phyloP scores from a whole-genome alignment of 2,329 filamentous ascomycete species.

The Phoma herbarum region DNA sequence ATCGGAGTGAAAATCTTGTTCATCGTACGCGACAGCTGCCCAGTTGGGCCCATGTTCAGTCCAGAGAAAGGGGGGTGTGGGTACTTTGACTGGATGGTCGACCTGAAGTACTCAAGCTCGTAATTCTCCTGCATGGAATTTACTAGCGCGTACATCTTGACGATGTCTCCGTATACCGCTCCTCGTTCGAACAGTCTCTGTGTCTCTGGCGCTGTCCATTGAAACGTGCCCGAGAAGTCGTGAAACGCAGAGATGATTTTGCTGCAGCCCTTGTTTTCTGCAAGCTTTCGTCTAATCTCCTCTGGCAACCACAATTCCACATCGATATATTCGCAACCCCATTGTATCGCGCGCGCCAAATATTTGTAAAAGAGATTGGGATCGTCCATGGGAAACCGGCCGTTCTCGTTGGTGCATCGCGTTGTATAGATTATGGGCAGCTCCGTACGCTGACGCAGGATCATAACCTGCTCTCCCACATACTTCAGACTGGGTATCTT shows the following conservation, averaged over 20 bases:
- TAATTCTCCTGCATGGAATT: constrained; percentile 86
- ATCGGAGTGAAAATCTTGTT: constrained; percentile 90
- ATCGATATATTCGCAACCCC: constrained; percentile 90
- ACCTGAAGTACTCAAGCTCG: constrained; percentile 88
- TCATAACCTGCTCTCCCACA: constrained; percentile 86
- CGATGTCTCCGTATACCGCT: constrained; percentile 79
- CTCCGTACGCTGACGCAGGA: constrained; percentile 82
- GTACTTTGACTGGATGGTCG: constrained; percentile 74
- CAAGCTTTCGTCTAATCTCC: constrained; percentile 72
- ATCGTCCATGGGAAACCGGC: constrained; percentile 83
- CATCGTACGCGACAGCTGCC: constrained; percentile 81
- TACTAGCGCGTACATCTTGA: constrained; percentile 90
- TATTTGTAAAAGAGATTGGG: constrained; percentile 79
- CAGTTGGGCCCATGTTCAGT: constrained; percentile 87
- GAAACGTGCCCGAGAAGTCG: constrained; percentile 84
- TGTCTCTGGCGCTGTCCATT: constrained; percentile 79
- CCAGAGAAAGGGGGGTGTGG: constrained; percentile 79
- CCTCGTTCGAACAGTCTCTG: constrained; percentile 76
- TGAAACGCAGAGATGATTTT: constrained; percentile 93
- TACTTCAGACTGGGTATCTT: constrained; percentile 80
- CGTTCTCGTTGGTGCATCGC: constrained; percentile 81
- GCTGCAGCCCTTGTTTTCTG: constrained; percentile 76
- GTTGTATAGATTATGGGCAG: constrained; percentile 92
- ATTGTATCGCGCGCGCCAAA: constrained; percentile 83
- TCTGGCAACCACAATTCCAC: constrained; percentile 89